Conservation (phyloP, 2,329 filamentous ascomycete species). For the Cladophialophora bantiana region DNA sequence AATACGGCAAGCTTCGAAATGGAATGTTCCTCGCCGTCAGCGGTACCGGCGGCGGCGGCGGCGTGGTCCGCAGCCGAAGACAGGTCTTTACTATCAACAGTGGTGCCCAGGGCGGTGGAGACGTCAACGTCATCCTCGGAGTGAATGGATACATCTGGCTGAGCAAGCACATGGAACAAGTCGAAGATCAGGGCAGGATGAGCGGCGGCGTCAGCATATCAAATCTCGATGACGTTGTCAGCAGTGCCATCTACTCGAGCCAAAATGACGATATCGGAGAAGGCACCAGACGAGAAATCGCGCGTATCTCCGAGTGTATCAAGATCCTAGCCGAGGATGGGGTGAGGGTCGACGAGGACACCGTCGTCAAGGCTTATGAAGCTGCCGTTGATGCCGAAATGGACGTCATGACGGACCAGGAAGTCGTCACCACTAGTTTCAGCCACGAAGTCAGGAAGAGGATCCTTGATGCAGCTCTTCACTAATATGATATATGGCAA, state of each 20-base stretch:
- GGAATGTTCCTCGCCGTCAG: conserved; percentile 84
- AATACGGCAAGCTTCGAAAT: conserved; percentile 95
- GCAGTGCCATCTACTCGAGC: conserved; percentile 86
- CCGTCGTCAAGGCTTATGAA: conserved; percentile 80
- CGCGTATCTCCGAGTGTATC: conserved; percentile 80
- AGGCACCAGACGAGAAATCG: conserved; percentile 85
- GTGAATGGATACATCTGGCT: conserved; percentile 99
- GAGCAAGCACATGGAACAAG: conserved; percentile 76
- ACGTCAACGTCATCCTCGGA: conserved; percentile 83
- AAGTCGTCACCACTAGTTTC: conserved; percentile 28
- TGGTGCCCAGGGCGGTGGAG: conserved; percentile 54
- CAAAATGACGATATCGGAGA: conserved; percentile 86
- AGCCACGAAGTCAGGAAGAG: conserved; percentile 34
- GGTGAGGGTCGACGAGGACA: conserved; percentile 87
- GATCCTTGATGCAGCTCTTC: conserved; percentile 39
- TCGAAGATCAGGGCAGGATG: conserved; percentile 47
- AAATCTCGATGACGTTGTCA: conserved; percentile 85
- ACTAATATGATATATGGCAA: conserved; percentile 15
- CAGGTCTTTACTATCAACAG: conserved; percentile 81
- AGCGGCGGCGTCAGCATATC: conserved; percentile 68
- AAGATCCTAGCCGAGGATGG: conserved; percentile 82
- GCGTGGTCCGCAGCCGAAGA: conserved; percentile 81
- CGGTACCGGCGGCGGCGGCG: conserved; percentile 76
- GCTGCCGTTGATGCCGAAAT: conserved; percentile 74
- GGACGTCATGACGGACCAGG: conserved; percentile 47